phyloP scores from a whole-genome alignment of 2,329 filamentous ascomycete species.

The Davidsoniella virescens region DNA sequence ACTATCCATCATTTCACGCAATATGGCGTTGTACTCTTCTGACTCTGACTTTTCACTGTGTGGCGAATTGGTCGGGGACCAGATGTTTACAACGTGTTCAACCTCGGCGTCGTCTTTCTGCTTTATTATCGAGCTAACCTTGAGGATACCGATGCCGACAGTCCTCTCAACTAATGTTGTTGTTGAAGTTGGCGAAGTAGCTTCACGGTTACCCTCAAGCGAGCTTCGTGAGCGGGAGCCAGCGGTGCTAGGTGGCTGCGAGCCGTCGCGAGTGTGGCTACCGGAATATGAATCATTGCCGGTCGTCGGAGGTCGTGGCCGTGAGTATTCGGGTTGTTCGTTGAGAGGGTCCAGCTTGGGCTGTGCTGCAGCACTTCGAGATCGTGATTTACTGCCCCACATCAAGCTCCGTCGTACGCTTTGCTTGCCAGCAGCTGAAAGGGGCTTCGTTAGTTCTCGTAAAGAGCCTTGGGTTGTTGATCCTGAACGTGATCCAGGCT shows the following conservation, averaged over 20 bases:
- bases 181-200: constrained; percentile 16
- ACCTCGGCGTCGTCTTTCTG: constrained; percentile 50
- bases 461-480: constrained; percentile 27
- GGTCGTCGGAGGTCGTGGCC: constrained; percentile 21
- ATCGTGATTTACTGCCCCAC: constrained; percentile 44
- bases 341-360: constrained; percentile 39
- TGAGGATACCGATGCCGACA: constrained; percentile 62
- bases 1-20: constrained; percentile 58
- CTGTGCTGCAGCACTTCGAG: constrained; percentile 25
- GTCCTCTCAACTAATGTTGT: constrained; percentile 31
- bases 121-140: constrained; percentile 59
- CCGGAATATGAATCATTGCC: constrained; percentile 29
- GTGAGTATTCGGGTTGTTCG: constrained; percentile 30
- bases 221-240: constrained; percentile 34
- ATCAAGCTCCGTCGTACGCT: constrained; percentile 47
- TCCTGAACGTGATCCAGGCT: constrained; percentile 36
- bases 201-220: constrained; percentile 14
- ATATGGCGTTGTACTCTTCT: constrained; percentile 54
- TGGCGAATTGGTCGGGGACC: constrained; percentile 44
- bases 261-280: constrained; percentile 12
- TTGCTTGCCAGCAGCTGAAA: constrained; percentile 32
- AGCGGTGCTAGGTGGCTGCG: constrained; percentile 36
- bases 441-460: constrained; percentile 29
- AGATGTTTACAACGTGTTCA: constrained; percentile 63
- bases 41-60: constrained; percentile 20